Base-by-base conservation (phyloP, 1,139 yeast genomes). In the Suhomyces maxii region DNA sequence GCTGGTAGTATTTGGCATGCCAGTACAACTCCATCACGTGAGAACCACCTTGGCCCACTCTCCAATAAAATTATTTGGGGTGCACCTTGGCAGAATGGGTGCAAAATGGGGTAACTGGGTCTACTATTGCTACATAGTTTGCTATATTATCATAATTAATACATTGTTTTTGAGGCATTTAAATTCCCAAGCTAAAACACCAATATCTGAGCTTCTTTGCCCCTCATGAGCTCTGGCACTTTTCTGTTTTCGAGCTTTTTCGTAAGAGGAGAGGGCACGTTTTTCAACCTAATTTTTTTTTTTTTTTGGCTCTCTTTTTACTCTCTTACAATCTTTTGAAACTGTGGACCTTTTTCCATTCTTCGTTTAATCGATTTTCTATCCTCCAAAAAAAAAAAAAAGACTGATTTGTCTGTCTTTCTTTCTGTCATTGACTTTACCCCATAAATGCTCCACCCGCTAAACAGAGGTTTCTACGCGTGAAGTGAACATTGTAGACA, bases 401-500 rank as follows among this genome's bases (percentile, higher is more conserved):
- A 18, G 6, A 18, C 23, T 18, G 6, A 18, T 4, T 18, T 18
- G 23, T 18, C 23, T 18, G 23, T 18, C 23, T 18, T 4, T 18
- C 9, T 28, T 28, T 9, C 11, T 28, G 9, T 11, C 6, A 28
- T 7, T 28, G 2, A 28, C 11, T 40, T 40, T 40, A 60, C 7
- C 60, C 54, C 50, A 48, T 47, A 42, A 85, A 89, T 4, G 95
- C 95, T 40, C 99, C 98, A 11, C 91, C 97, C 1, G 97, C 97
- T 34, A 93, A 75, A 58, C 96, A 91, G 54, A 95, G 70, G 65
- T 95, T 95, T 52, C 97, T 77, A 61, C 95, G 78, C 1, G 98
- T 91, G 64, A 91, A 93, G 59, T 86, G 90, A 31, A 95, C 96
- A 59, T 88, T 89, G 69, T 86, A 93, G 25, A 93, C 95, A 2